phyloP scores from a whole-genome alignment of 306 rosid genomes.

The Pyrus bretschneideri region DNA sequence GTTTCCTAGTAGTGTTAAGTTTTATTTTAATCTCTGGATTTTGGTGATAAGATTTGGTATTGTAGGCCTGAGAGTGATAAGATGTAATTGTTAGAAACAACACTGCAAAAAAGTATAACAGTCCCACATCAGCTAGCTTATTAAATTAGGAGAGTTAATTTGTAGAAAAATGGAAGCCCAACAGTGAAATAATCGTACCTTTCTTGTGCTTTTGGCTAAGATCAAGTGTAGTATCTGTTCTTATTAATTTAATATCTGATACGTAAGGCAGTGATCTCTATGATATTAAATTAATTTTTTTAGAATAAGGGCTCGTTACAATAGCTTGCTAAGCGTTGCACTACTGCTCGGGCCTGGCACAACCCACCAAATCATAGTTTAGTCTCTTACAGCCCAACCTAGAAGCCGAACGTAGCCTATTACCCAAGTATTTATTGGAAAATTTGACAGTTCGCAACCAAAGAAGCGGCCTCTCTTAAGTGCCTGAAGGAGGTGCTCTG shows the following conservation, averaged over 20 bases:
- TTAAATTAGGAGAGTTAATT: background rate
- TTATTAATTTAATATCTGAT: conserved; percentile 12
- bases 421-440: background rate
- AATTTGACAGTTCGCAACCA: conserved; percentile 72
- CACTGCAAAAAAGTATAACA: no score
- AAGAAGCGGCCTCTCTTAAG: conserved; percentile 62
- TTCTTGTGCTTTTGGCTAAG: conserved; percentile 4
- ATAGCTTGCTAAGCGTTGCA: background rate
- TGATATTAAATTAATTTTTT: background rate
- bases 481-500: conserved; percentile 61
- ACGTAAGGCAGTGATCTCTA: background rate
- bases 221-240: conserved; percentile 7
- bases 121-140: background rate
- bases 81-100: no score
- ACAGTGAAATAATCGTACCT: rapidly evolving
- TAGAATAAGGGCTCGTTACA: rapidly evolving
- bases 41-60: background rate
- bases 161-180: background rate
- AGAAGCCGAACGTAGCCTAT: background rate
- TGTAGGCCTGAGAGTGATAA: background rate
- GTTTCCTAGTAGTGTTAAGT: no score
- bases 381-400: background rate
- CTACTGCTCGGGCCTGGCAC: background rate
- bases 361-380: background rate
- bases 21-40: background rate